phyloP scores from a whole-genome alignment of 2,329 filamentous ascomycete genomes.

The Colletotrichum salicis region DNA sequence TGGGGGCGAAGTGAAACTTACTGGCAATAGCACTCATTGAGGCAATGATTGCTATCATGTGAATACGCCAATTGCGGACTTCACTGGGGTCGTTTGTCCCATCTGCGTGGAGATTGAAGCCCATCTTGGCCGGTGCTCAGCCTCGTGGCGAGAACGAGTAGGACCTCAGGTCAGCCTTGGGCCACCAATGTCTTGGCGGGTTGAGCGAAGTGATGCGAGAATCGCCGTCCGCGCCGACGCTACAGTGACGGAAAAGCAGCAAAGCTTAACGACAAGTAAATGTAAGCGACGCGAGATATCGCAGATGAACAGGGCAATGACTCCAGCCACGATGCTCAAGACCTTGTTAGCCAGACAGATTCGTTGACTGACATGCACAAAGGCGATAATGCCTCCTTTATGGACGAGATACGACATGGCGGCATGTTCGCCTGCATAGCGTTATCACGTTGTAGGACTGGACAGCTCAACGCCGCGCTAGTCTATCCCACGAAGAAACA shows the following conservation, averaged over 20 bases:
- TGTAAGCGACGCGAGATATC: background rate
- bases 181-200: background rate
- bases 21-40: slow-evolving; percentile 40
- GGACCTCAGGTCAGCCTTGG: background rate
- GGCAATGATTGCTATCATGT: slow-evolving; percentile 36
- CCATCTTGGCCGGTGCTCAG: background rate
- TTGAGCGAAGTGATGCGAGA: background rate
- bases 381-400: background rate
- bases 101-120: slow-evolving; percentile 30
- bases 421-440: background rate
- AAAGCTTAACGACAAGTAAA: background rate
- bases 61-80: slow-evolving; percentile 39
- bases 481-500: background rate
- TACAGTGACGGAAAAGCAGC: background rate
- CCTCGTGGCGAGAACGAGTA: background rate
- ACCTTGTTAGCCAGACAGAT: background rate
- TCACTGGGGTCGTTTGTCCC: background rate
- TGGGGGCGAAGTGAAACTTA: slow-evolving; percentile 15
- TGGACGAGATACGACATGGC: background rate
- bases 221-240: background rate
- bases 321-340: background rate
- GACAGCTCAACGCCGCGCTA: background rate
- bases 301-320: background rate
- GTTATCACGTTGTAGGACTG: background rate
- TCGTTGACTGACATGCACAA: background rate